A percentile compares a stretch with the other conserved stretches of the same genome.
These are phyloP conservation scores for Irpex sp. DNA, from an alignment of 1,284 basidiomycete genomes.

Conservation along the genomic window DNA sequence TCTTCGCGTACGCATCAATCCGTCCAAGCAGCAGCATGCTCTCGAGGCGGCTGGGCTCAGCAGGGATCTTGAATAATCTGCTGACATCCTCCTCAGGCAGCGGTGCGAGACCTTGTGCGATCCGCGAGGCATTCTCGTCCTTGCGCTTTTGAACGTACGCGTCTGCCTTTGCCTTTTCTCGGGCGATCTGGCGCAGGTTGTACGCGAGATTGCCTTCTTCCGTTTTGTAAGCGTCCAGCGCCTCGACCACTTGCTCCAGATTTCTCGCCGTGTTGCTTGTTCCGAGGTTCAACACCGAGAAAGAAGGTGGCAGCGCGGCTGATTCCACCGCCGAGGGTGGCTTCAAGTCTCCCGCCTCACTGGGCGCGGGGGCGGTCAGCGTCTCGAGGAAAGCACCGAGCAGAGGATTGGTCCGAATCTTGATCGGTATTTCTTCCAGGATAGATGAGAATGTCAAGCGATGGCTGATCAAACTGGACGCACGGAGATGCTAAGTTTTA, in stretches of 20 bases:
- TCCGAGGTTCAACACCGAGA: conserved; percentile 59
- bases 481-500: conserved; percentile 11
- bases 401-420: conserved; percentile 85
- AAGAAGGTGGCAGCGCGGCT: conserved; percentile 48
- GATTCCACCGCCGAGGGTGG: conserved; percentile 30
- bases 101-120: conserved; percentile 82
- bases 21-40: conserved; percentile 86
- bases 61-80: conserved; percentile 83
- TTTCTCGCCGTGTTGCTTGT: conserved; percentile 59
- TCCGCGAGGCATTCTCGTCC: conserved; percentile 84
- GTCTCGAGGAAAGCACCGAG: conserved; percentile 83
- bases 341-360: conserved; percentile 27
- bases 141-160: conserved; percentile 78
- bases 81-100: conserved; percentile 85
- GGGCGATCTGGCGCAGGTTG: conserved; percentile 85
- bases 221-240: conserved; percentile 82
- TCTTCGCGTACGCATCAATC: conserved; percentile 81
- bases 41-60: conserved; percentile 89
- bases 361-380: conserved; percentile 40
- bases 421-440: conserved; percentile 87
- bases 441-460: conserved; percentile 89
- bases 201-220: conserved; percentile 95
- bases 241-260: conserved; percentile 81
- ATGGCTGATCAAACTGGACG: conserved; percentile 74
- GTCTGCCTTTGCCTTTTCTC: conserved; percentile 86